Evolutionary conservation across 306 rosid genomes (phyloP).

Genomic region (Lagenaria siceraria): DNA sequence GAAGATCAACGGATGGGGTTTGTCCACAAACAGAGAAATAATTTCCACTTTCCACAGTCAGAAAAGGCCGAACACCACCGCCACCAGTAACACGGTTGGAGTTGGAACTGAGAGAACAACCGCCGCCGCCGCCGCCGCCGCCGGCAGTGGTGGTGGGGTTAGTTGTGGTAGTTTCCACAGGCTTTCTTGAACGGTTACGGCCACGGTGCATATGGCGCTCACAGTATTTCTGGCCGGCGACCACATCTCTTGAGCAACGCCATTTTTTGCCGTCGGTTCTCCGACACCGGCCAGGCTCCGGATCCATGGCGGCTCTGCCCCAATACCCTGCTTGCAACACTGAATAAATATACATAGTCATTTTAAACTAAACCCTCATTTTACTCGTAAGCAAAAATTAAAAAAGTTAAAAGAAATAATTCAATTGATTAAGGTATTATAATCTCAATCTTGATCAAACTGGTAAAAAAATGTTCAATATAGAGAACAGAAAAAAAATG

Average conservation of each 20-base stretch:
- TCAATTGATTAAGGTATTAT: too few species aligned
- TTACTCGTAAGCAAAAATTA: too few species aligned
- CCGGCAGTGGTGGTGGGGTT: not conserved
- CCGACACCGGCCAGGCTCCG: slow-evolving; percentile 94
- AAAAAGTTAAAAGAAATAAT: too few species aligned
- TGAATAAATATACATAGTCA: slow-evolving; percentile 12
- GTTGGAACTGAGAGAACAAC: slow-evolving; percentile 15
- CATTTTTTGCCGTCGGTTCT: slow-evolving; percentile 96
- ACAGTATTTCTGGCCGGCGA: slow-evolving; percentile 93
- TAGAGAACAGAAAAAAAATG: too few species aligned
- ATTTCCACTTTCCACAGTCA: slow-evolving; percentile 15
- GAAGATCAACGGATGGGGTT: slow-evolving; percentile 51
- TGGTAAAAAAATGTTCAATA: too few species aligned
- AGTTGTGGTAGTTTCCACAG: slow-evolving; percentile 74
- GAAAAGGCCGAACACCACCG: slow-evolving; percentile 26
- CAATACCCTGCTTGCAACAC: slow-evolving; percentile 79
- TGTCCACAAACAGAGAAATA: slow-evolving; percentile 25
- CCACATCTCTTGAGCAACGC: slow-evolving; percentile 98
- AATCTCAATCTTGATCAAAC: too few species aligned
- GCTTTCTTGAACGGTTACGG: slow-evolving; percentile 99
- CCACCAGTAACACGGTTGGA: slow-evolving; percentile 15
- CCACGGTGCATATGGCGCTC: slow-evolving; percentile 97
- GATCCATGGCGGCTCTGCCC: slow-evolving; percentile 94
- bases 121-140: slow-evolving; percentile 16
- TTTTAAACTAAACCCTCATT: not conserved